Evolutionary conservation across 2,329 filamentous ascomycete species (phyloP).

Genomic region (Arthrobotrys iridis): DNA sequence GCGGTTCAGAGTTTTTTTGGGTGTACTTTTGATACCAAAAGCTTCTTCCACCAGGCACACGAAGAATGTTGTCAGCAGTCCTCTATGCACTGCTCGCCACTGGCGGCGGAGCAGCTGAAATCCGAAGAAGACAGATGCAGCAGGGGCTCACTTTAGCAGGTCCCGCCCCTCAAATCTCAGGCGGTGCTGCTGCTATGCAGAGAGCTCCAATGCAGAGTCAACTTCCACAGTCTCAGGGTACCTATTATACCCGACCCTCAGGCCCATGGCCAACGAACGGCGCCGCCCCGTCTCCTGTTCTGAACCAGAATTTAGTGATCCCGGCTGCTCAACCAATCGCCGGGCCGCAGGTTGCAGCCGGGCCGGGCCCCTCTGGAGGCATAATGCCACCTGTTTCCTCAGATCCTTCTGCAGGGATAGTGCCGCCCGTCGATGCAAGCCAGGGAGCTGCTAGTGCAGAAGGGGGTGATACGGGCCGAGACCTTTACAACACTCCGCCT

Average conservation of each 20-base stretch:
- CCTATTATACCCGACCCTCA: background rate
- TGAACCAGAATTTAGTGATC: background rate
- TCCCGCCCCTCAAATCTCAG: too few species aligned
- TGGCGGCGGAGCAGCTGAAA: constrained; percentile 27
- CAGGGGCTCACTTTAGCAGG: background rate
- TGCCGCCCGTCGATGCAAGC: background rate
- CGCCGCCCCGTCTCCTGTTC: background rate
- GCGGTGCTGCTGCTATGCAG: background rate
- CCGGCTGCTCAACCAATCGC: too few species aligned
- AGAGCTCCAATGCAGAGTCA: background rate
- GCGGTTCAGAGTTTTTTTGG: background rate
- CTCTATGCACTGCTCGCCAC: constrained; percentile 25
- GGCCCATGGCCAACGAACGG: background rate
- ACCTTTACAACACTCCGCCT: background rate
- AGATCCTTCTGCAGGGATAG: background rate
- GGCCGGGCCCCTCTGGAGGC: too few species aligned
- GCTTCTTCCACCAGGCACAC: background rate
- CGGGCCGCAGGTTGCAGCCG: too few species aligned
- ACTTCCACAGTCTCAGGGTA: background rate
- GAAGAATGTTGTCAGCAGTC: constrained; percentile 15
- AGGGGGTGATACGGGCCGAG: background rate
- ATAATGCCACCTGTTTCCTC: background rate
- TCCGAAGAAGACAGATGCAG: constrained; percentile 25
- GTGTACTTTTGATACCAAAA: constrained; percentile 4
- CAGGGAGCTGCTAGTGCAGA: too few species aligned